Evolutionary conservation across 805 yeast species (phyloP), one percentile per base, ranked within the genome.

Genomic region (Ogataea zsoltii): DNA sequence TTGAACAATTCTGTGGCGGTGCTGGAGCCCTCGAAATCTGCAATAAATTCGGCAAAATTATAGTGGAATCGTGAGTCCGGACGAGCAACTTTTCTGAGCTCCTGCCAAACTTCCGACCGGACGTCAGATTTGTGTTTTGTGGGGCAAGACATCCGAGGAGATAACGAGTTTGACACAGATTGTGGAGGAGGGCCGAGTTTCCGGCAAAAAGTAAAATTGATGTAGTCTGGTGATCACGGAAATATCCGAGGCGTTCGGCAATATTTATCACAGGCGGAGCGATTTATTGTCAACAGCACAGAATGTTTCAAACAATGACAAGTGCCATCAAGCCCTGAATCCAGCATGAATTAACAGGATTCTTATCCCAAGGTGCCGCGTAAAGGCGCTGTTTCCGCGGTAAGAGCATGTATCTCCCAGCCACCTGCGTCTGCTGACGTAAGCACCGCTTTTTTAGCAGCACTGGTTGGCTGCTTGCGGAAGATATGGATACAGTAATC

Each of bases 31-130:
- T 60, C 53, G 42, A 61, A 62, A 41, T 62, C 67, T 2, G 67
- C 67, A 19, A 62, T 62, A 38, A 61, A 62, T 43, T 62, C 66
- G 12, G 64, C 61, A 53, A 62, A 62, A 37, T 61, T 50, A 44
- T 37, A 62, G 37, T 62, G 62, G 37, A 61, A 62, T 19, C 54
- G 46, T 4, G 67, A 58, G 46, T 62, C 67, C 12, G 67, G 67
- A 34, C 45, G 48, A 4, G 67, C 66, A 15, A 62, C 67, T 44
- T 60, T 60, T 12, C 53, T 44, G 19, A 62, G 46, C 46, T 60
- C 51, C 6, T 45, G 29, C 65, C 67, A 62, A 3, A 59, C 67
- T 7, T 50, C 55, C 2, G 54, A 41, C 26, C 67, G 52, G 4
- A 59, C 53, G 33, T 62, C 63, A 2, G 60, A 41, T 42, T 53